Percentiles rank a stretch among this genome's conserved stretches.
Conservation (phyloP, 768 basidiomycete species). For the Leccinum ochraceum region DNA sequence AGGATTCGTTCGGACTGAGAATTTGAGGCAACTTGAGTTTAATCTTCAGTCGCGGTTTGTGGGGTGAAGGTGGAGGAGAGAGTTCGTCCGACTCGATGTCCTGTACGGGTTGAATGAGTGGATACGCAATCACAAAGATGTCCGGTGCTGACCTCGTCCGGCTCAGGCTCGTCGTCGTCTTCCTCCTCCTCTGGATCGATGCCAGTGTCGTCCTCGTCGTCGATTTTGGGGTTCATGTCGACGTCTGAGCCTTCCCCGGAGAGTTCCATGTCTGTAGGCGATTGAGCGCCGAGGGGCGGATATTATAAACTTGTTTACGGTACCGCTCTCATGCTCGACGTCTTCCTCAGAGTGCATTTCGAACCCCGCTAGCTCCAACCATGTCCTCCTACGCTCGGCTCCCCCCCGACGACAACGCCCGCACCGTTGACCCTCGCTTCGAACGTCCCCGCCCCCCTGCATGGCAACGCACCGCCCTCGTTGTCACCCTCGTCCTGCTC, state of each 20-base stretch:
- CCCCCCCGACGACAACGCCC: conserved; percentile 16
- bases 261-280: conserved; percentile 24
- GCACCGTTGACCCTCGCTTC: conserved; percentile 29
- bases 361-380: conserved; percentile 21
- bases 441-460: conserved; percentile 40
- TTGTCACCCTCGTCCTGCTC: conserved; percentile 42
- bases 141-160: conserved; percentile 9
- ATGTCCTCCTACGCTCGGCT: conserved; percentile 4
- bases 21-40: conserved; percentile 55
- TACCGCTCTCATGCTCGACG: conserved; percentile 8
- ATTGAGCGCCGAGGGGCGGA: conserved; percentile 3
- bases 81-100: conserved; percentile 38
- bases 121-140: not conserved
- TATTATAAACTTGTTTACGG: not conserved
- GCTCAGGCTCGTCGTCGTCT: conserved; percentile 21
- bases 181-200: conserved; percentile 37
- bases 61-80: conserved; percentile 33
- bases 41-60: conserved; percentile 56
- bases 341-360: conserved; percentile 16
- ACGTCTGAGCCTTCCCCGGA: conserved; percentile 32
- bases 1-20: conserved; percentile 35
- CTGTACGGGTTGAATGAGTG: conserved; percentile 13
- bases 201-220: conserved; percentile 40
- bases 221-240: conserved; percentile 37
- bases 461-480: conserved; percentile 48